Percentiles rank a stretch among this genome's conserved stretches.
Conservation (phyloP, 2,329 filamentous ascomycete species). For the Epicoccum sorghinum region DNA sequence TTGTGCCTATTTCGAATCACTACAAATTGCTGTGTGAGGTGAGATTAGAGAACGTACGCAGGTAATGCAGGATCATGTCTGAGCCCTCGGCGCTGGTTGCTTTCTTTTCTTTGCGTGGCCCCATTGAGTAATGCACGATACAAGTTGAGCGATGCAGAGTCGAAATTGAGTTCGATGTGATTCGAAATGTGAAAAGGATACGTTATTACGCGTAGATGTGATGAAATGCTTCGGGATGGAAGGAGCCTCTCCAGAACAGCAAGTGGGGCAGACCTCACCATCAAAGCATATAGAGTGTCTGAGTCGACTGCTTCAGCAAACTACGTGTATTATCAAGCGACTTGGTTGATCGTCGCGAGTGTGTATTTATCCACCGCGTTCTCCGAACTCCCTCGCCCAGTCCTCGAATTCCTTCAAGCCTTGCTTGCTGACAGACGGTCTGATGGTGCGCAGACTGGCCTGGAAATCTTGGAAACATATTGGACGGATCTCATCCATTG, state of each 20-base stretch:
- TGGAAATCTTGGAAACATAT: slow-evolving; percentile 85
- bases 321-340: not conserved
- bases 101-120: slow-evolving; percentile 43
- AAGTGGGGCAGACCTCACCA: slow-evolving; percentile 10
- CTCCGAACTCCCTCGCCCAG: slow-evolving; percentile 92
- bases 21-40: not conserved
- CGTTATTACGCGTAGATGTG: not conserved
- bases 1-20: slow-evolving; percentile 47
- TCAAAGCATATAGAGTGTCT: not conserved
- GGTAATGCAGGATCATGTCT: slow-evolving; percentile 57
- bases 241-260: slow-evolving; percentile 13
- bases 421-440: slow-evolving; percentile 85
- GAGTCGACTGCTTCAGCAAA: too few species aligned
- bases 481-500: slow-evolving; percentile 90
- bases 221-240: slow-evolving; percentile 1
- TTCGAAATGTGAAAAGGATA: not conserved
- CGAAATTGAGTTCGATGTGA: not conserved
- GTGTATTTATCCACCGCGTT: slow-evolving; percentile 74
- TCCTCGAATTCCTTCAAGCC: slow-evolving; percentile 90
- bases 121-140: slow-evolving; percentile 29
- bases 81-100: slow-evolving; percentile 45
- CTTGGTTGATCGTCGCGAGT: not conserved
- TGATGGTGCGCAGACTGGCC: slow-evolving; percentile 80
- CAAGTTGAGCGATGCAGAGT: not conserved
- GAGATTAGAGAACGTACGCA: slow-evolving; percentile 50